These are phyloP conservation scores for Ganoderma lucidum DNA, from an alignment of 1,284 basidiomycete species.

Conservation along the genomic window DNA sequence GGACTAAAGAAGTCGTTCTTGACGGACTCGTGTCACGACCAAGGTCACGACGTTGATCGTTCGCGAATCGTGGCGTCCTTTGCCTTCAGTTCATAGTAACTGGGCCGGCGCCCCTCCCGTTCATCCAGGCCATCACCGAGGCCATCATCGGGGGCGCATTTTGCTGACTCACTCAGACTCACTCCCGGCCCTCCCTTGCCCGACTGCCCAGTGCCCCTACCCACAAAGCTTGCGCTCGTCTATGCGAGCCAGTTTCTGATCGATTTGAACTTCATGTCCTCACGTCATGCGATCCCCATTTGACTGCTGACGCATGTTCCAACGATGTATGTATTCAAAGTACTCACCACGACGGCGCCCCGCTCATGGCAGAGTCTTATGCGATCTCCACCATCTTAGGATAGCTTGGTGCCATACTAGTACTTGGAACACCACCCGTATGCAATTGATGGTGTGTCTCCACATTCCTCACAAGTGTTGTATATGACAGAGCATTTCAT, in stretches of 20 bases:
- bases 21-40: background rate
- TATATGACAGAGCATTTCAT: background rate
- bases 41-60: conserved; percentile 5
- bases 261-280: background rate
- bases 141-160: background rate
- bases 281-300: conserved; percentile 1
- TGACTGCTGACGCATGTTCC: conserved; percentile 22
- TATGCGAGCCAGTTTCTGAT: conserved; percentile 5
- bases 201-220: background rate
- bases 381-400: conserved; percentile 10
- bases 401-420: background rate
- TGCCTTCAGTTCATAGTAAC: background rate
- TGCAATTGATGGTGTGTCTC: background rate
- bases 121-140: background rate
- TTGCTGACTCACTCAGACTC: conserved; percentile 4
- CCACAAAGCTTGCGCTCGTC: background rate
- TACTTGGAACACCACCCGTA: too few species aligned
- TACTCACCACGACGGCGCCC: conserved; percentile 13
- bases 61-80: background rate
- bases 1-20: background rate
- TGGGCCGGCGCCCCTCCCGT: background rate
- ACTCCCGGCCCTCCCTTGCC: too few species aligned
- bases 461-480: background rate
- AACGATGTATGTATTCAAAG: conserved; percentile 13
- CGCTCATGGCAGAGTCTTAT: conserved; percentile 10